These are phyloP conservation scores for Quercus berberidifolia DNA, from an alignment of 306 rosid species.

Conservation along the genomic window DNA sequence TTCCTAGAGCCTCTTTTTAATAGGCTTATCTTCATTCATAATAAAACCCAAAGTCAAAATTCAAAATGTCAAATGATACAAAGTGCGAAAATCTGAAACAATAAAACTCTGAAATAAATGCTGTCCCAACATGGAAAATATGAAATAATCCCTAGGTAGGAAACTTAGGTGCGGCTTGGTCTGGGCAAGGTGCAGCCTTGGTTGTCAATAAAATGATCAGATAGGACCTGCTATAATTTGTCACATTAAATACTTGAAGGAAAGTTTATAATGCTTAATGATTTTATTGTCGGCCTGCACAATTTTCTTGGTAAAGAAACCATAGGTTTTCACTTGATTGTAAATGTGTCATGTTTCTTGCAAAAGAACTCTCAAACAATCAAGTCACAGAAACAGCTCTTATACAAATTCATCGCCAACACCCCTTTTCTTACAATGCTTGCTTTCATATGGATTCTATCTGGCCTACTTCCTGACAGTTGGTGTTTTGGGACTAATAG, in stretches of 20 bases:
- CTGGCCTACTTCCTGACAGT: background rate
- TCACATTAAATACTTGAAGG: background rate
- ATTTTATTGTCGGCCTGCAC: background rate
- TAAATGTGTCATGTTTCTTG: background rate
- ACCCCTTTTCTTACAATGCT: background rate
- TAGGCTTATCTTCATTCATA: too few relatives aligned
- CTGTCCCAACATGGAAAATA: too few relatives aligned
- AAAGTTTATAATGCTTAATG: background rate
- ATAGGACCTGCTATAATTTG: background rate
- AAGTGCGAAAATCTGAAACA: too few relatives aligned
- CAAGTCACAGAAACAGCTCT: background rate
- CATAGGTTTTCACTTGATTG: background rate
- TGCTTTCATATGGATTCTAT: background rate
- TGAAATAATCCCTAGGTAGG: too few relatives aligned
- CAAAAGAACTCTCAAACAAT: background rate
- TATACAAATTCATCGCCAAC: background rate
- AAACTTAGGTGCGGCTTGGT: background rate
- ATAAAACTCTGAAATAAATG: too few relatives aligned
- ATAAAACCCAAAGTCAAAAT: too few relatives aligned
- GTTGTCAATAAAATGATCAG: background rate
- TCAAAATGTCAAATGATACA: too few relatives aligned
- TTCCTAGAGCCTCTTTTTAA: too few relatives aligned
- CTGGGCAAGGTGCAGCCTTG: background rate
- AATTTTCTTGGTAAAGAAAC: background rate
- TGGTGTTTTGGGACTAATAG: background rate